Conservation (phyloP, 2,329 filamentous ascomycete genomes). For the Berkeleyomyces rouxiae region DNA sequence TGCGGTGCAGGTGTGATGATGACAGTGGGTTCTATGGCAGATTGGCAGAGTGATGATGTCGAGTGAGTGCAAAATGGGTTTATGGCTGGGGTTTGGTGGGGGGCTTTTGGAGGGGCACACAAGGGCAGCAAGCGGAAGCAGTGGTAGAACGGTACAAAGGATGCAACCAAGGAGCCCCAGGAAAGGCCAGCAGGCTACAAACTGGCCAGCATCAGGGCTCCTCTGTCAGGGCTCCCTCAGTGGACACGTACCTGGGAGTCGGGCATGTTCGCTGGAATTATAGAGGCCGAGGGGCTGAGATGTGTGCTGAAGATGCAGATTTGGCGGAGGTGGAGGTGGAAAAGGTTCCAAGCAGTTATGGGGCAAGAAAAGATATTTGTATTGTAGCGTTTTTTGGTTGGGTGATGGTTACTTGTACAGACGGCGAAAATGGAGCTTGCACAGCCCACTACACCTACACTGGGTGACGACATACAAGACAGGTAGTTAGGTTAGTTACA, state of each 20-base stretch:
- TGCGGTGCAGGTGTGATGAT: background rate
- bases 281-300: background rate
- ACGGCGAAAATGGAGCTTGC: background rate
- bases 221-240: background rate
- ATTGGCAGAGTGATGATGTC: conserved; percentile 1
- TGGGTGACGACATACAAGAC: background rate
- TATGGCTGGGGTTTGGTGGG: conserved; percentile 3
- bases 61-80: background rate
- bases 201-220: background rate
- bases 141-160: background rate
- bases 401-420: background rate
- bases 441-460: too few species aligned
- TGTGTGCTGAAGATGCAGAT: background rate
- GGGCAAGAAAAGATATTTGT: background rate
- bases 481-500: background rate
- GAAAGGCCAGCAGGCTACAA: background rate
- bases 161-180: background rate
- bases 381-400: background rate
- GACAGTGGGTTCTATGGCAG: background rate
- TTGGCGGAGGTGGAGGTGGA: background rate
- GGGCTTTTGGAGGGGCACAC: conserved; percentile 6
- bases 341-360: background rate
- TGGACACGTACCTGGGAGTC: conserved; percentile 7
- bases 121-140: background rate
- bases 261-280: background rate